phyloP scores from a whole-genome alignment of 2,329 filamentous ascomycete species.

The Lomentospora prolificans region DNA sequence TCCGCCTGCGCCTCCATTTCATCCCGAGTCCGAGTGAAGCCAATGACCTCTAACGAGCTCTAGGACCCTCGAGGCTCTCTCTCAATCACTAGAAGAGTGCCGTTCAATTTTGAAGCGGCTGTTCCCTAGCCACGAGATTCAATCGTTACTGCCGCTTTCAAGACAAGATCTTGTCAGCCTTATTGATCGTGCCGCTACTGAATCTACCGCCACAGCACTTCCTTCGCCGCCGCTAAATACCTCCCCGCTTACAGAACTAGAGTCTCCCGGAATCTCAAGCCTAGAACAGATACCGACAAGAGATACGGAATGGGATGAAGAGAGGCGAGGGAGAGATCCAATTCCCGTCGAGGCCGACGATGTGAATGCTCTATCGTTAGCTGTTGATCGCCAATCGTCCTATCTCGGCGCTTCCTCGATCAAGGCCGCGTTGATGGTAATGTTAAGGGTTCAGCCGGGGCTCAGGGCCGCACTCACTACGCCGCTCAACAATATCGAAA shows the following conservation, averaged over 20 bases:
- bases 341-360: conserved; percentile 54
- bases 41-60: neutral
- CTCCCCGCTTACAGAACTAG: conserved; percentile 37
- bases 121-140: conserved; percentile 48
- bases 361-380: conserved; percentile 46
- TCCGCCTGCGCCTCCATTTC: neutral
- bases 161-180: conserved; percentile 51
- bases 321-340: conserved; percentile 40
- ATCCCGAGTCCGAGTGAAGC: too few relatives aligned
- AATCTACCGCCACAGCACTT: conserved; percentile 29
- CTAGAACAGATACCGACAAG: conserved; percentile 61
- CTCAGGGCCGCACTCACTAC: conserved; percentile 35
- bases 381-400: conserved; percentile 48
- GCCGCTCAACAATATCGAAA: conserved; percentile 35
- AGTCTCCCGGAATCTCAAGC: conserved; percentile 37
- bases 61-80: conserved; percentile 51
- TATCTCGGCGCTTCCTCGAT: conserved; percentile 69
- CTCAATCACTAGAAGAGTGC: conserved; percentile 57
- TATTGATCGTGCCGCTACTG: conserved; percentile 35
- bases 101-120: conserved; percentile 51
- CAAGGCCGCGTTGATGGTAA: conserved; percentile 64
- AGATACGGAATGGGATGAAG: conserved; percentile 60
- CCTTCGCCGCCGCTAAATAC: conserved; percentile 45
- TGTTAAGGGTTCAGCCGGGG: conserved; percentile 46
- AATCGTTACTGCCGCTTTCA: conserved; percentile 41